Conservation (phyloP, 495 filamentous ascomycete genomes). For the Hypoxylon fragiforme region DNA sequence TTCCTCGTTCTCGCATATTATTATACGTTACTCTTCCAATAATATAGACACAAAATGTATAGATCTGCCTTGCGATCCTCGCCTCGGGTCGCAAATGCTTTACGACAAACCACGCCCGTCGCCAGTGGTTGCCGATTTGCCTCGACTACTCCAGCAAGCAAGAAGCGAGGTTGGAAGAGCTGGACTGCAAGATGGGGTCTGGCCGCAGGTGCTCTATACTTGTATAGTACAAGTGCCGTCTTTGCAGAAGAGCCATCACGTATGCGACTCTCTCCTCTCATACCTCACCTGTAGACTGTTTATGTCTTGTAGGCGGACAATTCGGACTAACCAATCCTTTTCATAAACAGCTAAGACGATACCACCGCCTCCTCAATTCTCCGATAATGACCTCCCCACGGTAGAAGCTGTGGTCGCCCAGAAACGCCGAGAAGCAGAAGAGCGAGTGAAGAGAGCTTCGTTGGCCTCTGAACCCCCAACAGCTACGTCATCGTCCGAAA, state of each 20-base stretch:
- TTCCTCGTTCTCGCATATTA: no score
- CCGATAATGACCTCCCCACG: conserved; percentile 52
- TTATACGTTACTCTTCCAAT: no score
- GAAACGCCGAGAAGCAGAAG: conserved; percentile 49
- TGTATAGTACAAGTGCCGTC: conserved; percentile 83
- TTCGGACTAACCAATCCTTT: conserved; percentile 1
- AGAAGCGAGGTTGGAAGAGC: conserved; percentile 83
- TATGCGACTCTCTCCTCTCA: conserved; percentile 46
- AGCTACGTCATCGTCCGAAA: conserved; percentile 22
- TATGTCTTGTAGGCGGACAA: no score
- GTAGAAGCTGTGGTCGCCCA: conserved; percentile 55
- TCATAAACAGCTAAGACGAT: conserved; percentile 38
- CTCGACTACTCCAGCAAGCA: conserved; percentile 66
- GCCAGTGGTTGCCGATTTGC: conserved; percentile 62
- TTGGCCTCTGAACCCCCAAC: conserved; percentile 32
- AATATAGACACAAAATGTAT: conserved; percentile 66
- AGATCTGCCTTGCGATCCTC: conserved; percentile 61
- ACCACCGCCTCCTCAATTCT: conserved; percentile 45
- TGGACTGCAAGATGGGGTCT: conserved; percentile 71
- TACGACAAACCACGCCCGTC: conserved; percentile 39
- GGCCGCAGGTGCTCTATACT: conserved; percentile 81
- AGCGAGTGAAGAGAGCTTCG: conserved; percentile 28
- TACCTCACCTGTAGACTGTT: not conserved
- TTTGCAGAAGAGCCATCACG: conserved; percentile 83
- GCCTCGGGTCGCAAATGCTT: conserved; percentile 51